phyloP scores from a whole-genome alignment of 2,329 filamentous ascomycete genomes.

The Magnaporthiopsis incrustans region DNA sequence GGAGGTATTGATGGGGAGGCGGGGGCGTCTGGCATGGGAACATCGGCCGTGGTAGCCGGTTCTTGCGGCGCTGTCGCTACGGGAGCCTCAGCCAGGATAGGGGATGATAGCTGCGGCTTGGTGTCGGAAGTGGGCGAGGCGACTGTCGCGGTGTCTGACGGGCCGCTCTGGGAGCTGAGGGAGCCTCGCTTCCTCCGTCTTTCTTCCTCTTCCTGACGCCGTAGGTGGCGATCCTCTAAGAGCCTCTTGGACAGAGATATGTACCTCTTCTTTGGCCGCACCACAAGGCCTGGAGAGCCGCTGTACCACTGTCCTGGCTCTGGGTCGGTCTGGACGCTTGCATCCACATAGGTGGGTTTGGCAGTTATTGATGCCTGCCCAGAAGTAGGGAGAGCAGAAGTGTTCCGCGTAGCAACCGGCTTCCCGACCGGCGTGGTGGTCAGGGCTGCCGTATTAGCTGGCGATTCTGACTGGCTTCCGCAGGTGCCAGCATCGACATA shows the following conservation, averaged over 20 bases:
- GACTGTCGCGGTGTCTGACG: constrained; percentile 30
- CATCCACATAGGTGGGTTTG: constrained; percentile 40
- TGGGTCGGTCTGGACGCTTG: constrained; percentile 45
- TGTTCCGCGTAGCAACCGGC: constrained; percentile 14
- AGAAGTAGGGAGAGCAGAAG: constrained; percentile 23
- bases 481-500: constrained; percentile 48
- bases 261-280: constrained; percentile 37
- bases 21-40: constrained; percentile 16
- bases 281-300: constrained; percentile 21
- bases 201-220: constrained; percentile 32
- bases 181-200: constrained; percentile 21
- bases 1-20: background rate
- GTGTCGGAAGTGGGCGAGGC: constrained; percentile 27
- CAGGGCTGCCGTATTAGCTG: constrained; percentile 33
- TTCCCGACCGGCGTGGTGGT: constrained; percentile 15
- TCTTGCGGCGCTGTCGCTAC: constrained; percentile 6
- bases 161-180: constrained; percentile 20
- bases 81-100: constrained; percentile 5
- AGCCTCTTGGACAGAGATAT: constrained; percentile 46
- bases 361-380: constrained; percentile 31
- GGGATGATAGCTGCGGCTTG: constrained; percentile 13
- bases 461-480: constrained; percentile 45
- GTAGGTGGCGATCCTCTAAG: constrained; percentile 38
- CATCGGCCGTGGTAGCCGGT: constrained; percentile 15
- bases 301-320: constrained; percentile 47